Conservation (phyloP, 176 grass and related monocot species). For the Aechmea fasciata region DNA sequence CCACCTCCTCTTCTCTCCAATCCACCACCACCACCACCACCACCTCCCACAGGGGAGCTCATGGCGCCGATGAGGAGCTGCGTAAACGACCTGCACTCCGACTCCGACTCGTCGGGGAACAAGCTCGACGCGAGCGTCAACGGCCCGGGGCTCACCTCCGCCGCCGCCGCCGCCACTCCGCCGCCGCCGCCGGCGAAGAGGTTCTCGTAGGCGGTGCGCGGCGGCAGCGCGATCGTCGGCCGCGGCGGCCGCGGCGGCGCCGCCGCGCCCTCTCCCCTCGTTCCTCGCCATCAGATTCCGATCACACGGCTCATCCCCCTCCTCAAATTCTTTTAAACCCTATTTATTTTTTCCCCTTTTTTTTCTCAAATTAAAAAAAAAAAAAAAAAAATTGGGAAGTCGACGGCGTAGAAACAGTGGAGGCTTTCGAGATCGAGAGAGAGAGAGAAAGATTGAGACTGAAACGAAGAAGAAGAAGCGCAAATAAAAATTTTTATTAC, state of each 20-base stretch:
- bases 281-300: conserved; percentile 27
- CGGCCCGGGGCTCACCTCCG: conserved; percentile 62
- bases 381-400: not conserved
- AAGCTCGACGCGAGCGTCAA: conserved; percentile 82
- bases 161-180: no score
- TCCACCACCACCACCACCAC: not conserved
- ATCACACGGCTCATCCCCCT: not conserved
- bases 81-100: conserved; percentile 41
- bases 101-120: conserved; percentile 44
- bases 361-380: not conserved
- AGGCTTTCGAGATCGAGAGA: not conserved
- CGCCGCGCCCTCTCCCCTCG: conserved; percentile 1
- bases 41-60: conserved; percentile 4
- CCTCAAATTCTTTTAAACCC: not conserved
- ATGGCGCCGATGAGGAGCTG: conserved; percentile 62
- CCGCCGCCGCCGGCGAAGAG: conserved; percentile 42
- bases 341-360: not conserved
- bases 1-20: conserved; percentile 8
- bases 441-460: not conserved
- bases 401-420: not conserved
- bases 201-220: conserved; percentile 43
- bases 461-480: not conserved
- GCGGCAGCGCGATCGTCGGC: conserved; percentile 56
- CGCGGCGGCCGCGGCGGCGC: conserved; percentile 34
- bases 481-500: not conserved